Conservation (phyloP, 768 basidiomycete species). For the Suillus variegatus region DNA sequence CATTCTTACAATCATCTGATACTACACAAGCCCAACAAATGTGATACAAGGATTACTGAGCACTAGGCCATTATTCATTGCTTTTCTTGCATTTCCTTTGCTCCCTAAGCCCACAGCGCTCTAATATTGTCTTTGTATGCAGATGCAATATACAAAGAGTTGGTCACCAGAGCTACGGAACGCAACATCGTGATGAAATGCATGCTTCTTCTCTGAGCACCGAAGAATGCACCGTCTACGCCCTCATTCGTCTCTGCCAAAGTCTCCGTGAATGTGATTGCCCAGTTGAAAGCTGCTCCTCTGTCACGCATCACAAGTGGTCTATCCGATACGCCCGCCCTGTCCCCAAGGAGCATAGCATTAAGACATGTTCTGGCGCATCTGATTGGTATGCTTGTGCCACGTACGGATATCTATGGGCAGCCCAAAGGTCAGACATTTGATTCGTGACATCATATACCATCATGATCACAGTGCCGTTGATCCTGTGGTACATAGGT, state of each 20-base stretch:
- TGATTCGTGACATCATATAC: constrained; percentile 95
- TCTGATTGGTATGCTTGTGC: constrained; percentile 83
- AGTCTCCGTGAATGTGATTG: constrained; percentile 88
- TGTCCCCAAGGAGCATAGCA: constrained; percentile 90
- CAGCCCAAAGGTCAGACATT: constrained; percentile 68
- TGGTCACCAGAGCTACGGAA: neutral
- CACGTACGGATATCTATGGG: constrained; percentile 76
- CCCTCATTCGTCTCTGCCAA: constrained; percentile 94
- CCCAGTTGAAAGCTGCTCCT: constrained; percentile 81
- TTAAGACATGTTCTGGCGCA: constrained; percentile 57
- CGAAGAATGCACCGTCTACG: constrained; percentile 89
- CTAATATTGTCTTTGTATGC: neutral
- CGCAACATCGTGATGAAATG: neutral
- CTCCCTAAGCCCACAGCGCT: neutral
- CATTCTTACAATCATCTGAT: neutral
- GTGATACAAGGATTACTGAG: neutral
- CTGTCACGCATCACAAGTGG: constrained; percentile 79
- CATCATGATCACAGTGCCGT: constrained; percentile 75
- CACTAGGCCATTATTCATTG: neutral
- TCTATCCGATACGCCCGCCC: constrained; percentile 93
- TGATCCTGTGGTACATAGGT: constrained; percentile 95
- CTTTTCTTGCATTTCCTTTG: neutral
- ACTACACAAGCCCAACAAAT: neutral
- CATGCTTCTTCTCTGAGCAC: neutral
- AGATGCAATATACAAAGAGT: neutral